phyloP scores from a whole-genome alignment of 2,329 filamentous ascomycete genomes.

The Teratosphaeria pseudoeucalypti region DNA sequence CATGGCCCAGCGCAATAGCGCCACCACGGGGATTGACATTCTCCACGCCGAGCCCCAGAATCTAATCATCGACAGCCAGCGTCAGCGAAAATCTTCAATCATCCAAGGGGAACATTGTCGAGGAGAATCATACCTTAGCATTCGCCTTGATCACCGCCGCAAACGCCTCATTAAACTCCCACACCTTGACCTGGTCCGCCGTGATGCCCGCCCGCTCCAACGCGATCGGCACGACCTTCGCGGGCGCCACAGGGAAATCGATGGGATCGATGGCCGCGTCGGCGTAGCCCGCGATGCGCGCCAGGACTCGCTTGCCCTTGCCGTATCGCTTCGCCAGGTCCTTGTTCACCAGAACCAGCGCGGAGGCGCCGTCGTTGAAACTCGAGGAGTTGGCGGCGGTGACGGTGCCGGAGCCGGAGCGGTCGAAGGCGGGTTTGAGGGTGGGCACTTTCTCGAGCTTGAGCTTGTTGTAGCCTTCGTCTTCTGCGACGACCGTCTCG shows the following conservation, averaged over 20 bases:
- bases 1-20: constrained; percentile 85
- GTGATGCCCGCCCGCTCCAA: constrained; percentile 80
- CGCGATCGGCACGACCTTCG: constrained; percentile 84
- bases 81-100: constrained; percentile 1
- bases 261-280: constrained; percentile 86
- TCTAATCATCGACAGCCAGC: constrained; percentile 35
- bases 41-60: constrained; percentile 67
- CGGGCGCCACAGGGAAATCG: constrained; percentile 87
- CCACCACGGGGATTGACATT: constrained; percentile 82
- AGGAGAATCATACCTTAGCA: constrained; percentile 52
- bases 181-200: constrained; percentile 82
- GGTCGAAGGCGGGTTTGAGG: constrained; percentile 83
- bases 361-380: constrained; percentile 88
- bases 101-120: neutral
- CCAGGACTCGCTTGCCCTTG: constrained; percentile 67
- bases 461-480: constrained; percentile 82
- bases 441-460: constrained; percentile 77
- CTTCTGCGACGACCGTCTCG: constrained; percentile 64
- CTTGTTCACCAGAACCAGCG: constrained; percentile 74
- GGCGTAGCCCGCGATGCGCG: constrained; percentile 71
- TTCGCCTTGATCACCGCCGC: constrained; percentile 93
- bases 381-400: constrained; percentile 92
- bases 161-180: constrained; percentile 99
- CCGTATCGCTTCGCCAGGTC: constrained; percentile 73
- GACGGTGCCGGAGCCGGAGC: constrained; percentile 76